Conservation (phyloP, 108 stramenopile species). For the Stephanodiscus triporus region DNA sequence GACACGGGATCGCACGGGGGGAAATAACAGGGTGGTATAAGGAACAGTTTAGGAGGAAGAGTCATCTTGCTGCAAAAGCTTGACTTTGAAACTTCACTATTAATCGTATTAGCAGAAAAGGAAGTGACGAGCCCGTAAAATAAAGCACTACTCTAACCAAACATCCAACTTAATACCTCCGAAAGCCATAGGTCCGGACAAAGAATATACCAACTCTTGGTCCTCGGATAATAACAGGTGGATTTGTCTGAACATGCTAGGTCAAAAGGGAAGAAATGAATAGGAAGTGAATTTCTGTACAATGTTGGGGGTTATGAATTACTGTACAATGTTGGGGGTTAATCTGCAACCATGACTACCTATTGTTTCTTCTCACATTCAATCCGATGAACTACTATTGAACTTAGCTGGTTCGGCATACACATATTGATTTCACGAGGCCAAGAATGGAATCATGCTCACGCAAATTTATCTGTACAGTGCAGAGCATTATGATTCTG, state of each 20-base stretch:
- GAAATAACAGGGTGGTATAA: conserved; percentile 17
- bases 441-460: too few relatives aligned
- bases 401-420: too few relatives aligned
- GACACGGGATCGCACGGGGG: conserved; percentile 19
- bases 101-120: not conserved
- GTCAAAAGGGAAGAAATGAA: not conserved
- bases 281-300: not conserved
- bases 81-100: not conserved
- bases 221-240: too few relatives aligned
- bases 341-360: not conserved
- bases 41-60: conserved; percentile 1
- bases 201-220: too few relatives aligned
- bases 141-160: not conserved
- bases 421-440: too few relatives aligned
- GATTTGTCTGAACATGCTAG: too few relatives aligned
- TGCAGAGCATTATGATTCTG: not conserved
- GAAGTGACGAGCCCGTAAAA: not conserved
- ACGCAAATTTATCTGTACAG: not conserved
- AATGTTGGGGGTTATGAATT: not conserved
- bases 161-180: not conserved
- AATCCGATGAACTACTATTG: not conserved
- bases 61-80: not conserved
- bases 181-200: not conserved
- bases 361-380: not conserved
- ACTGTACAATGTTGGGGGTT: not conserved